Percentiles rank a stretch among this genome's conserved stretches.
phyloP scores from a whole-genome alignment of 2,329 filamentous ascomycete species.

The Colletotrichum spaethianum region DNA sequence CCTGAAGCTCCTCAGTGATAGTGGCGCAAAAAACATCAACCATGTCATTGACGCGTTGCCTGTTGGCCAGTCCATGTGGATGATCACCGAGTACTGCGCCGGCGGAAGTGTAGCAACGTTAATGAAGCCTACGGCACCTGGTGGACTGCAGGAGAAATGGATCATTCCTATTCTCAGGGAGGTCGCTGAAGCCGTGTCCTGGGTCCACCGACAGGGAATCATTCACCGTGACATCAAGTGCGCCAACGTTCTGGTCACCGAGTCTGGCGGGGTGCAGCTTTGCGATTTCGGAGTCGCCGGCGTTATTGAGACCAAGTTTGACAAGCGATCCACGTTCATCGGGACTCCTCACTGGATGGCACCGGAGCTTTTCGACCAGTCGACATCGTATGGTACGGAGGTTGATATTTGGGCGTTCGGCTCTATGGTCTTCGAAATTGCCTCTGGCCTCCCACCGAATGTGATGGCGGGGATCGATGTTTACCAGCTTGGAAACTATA shows the following conservation, averaged over 20 bases:
- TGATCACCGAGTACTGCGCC: slow-evolving; percentile 88
- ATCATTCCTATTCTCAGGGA: slow-evolving; percentile 78
- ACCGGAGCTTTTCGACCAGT: slow-evolving; percentile 79
- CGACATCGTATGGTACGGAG: slow-evolving; percentile 77
- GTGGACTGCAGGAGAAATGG: slow-evolving; percentile 78
- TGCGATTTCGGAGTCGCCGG: slow-evolving; percentile 90
- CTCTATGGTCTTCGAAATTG: slow-evolving; percentile 85
- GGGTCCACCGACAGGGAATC: slow-evolving; percentile 78
- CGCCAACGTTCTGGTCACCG: slow-evolving; percentile 85
- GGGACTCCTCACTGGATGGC: slow-evolving; percentile 92
- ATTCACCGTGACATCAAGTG: slow-evolving; percentile 82
- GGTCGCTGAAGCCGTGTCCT: slow-evolving; percentile 75
- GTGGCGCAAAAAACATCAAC: slow-evolving; percentile 84
- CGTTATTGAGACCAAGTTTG: slow-evolving; percentile 80
- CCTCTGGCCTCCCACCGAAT: slow-evolving; percentile 82
- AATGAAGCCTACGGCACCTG: slow-evolving; percentile 77
- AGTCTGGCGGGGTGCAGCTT: slow-evolving; percentile 82
- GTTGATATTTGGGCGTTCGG: slow-evolving; percentile 91
- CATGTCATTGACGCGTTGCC: slow-evolving; percentile 84
- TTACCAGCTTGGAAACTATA: slow-evolving; percentile 63
- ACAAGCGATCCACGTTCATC: slow-evolving; percentile 85
- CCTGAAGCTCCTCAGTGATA: slow-evolving; percentile 80
- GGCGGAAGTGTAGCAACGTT: slow-evolving; percentile 85
- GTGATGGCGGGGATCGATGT: slow-evolving; percentile 68
- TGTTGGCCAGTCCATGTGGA: slow-evolving; percentile 86